Conservation (phyloP, 2,329 filamentous ascomycete species). For the Botrytis squamosa region DNA sequence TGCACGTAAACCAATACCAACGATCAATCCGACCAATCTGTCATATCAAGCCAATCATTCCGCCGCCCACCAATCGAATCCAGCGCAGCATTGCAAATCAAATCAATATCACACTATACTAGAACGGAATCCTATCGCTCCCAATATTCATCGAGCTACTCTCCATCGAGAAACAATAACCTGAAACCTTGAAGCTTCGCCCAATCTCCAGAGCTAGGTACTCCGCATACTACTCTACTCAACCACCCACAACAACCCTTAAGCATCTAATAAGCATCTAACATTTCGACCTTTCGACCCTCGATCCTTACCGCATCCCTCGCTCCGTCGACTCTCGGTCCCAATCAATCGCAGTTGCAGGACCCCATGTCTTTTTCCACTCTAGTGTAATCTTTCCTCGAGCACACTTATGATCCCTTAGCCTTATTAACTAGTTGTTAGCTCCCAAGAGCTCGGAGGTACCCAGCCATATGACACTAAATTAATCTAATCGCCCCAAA, state of each 20-base stretch:
- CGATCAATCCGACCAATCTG: background rate
- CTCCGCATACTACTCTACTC: background rate
- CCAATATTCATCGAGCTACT: background rate
- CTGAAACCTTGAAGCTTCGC: background rate
- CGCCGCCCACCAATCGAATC: background rate
- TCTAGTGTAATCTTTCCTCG: background rate
- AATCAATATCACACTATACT: background rate
- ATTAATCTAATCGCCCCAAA: background rate
- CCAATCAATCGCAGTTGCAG: background rate
- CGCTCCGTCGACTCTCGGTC: conserved; percentile 11
- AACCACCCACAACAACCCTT: background rate
- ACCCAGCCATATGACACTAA: background rate
- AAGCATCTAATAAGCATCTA: background rate
- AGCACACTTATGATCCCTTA: background rate
- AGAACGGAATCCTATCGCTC: conserved; percentile 4
- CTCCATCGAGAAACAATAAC: background rate
- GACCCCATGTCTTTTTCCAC: background rate
- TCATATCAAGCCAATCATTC: background rate
- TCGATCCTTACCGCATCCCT: conserved; percentile 12
- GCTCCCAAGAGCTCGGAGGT: background rate
- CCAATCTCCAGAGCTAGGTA: background rate
- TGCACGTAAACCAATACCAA: background rate
- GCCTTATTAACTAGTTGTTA: background rate
- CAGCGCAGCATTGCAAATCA: background rate
- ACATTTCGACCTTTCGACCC: background rate